Evolutionary conservation across 768 basidiomycete genomes (phyloP), one percentile per base, ranked within the genome.

Genomic region (Hypholoma fasciculare): DNA sequence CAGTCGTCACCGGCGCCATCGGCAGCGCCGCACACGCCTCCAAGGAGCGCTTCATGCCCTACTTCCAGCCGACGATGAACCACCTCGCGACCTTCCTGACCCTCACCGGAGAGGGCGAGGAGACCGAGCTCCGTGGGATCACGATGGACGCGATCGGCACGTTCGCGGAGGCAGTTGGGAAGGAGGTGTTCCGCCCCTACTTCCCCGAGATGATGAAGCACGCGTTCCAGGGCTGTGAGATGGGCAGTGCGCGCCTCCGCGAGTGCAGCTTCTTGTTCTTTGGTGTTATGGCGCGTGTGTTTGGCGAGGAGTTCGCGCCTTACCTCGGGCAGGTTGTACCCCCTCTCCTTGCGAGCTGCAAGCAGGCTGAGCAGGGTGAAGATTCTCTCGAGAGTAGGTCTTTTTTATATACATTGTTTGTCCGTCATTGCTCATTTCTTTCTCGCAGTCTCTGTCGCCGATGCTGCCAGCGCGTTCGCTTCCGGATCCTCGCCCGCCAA

Each of bases 81-180:
- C 88, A 87, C 58, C 84, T 99, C 63, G 85, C 92, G 61, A 89
- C 90, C 67, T 97, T 96, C 86, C 84, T 98, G 51, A 76, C 84
- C 36, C 85, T 98, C 27, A 85, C 82, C 19, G 89, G 84, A 27
- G 92, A 96, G 64, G 95, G 93, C 47, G 96, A 97, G 70, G 94
- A 97, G 75, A 86, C 82, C 44, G 96, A 98, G 66, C 84, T 99
- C 39, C 92, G 96, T 57, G 96, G 97, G 38, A 96, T 98, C 68
- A 90, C 96, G 11, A 97, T 97, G 87, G 97, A 98, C 74, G 94
- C 97, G n/a, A 88, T 98, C 59, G 97, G 97, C 52, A 98, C 97
- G 0, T 94, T 99, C 65, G 93, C 97, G 13, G 96, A 98, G 75
- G 94, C 96, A 7, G 93, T 98, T 59, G 96, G 97, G 62, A 85